Percentiles rank a stretch among this genome's conserved stretches.
Conservation (phyloP, 768 basidiomycete genomes). For the Lentinula guzmanii region DNA sequence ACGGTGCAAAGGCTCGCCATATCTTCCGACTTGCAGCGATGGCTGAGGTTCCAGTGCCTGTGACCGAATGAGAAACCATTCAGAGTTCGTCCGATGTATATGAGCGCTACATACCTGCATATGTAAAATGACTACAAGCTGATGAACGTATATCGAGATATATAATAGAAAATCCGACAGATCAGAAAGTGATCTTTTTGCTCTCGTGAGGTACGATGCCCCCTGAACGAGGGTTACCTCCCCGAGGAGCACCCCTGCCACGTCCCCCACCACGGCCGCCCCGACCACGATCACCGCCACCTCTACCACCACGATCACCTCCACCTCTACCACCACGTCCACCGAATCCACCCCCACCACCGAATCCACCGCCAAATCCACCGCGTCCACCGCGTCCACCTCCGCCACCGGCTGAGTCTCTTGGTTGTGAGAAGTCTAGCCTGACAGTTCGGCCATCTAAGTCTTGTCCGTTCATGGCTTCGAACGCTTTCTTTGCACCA, state of each 20-base stretch:
- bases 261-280: conserved; percentile 39
- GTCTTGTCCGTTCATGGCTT: conserved; percentile 61
- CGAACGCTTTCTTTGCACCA: conserved; percentile 75
- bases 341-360: conserved; percentile 30
- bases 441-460: conserved; percentile 78
- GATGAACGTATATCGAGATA: not conserved
- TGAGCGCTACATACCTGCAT: not conserved
- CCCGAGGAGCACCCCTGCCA: conserved; percentile 38
- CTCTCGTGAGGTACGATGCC: conserved; percentile 49
- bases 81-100: not conserved
- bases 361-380: conserved; percentile 18
- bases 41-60: conserved; percentile 15
- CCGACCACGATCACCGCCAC: conserved; percentile 33
- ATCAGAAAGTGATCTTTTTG: conserved; percentile 59
- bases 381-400: conserved; percentile 35
- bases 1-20: conserved; percentile 11
- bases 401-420: conserved; percentile 55
- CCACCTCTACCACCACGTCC: conserved; percentile 33
- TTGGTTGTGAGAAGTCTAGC: conserved; percentile 82
- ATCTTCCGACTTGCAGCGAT: conserved; percentile 17
- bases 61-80: not conserved
- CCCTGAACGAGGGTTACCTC: conserved; percentile 49
- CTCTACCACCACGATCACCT: conserved; percentile 33
- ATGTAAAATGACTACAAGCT: not conserved
- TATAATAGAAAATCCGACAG: not conserved